These are phyloP conservation scores for Lentinula boryana DNA, from an alignment of 768 basidiomycete species.

Conservation along the genomic window DNA sequence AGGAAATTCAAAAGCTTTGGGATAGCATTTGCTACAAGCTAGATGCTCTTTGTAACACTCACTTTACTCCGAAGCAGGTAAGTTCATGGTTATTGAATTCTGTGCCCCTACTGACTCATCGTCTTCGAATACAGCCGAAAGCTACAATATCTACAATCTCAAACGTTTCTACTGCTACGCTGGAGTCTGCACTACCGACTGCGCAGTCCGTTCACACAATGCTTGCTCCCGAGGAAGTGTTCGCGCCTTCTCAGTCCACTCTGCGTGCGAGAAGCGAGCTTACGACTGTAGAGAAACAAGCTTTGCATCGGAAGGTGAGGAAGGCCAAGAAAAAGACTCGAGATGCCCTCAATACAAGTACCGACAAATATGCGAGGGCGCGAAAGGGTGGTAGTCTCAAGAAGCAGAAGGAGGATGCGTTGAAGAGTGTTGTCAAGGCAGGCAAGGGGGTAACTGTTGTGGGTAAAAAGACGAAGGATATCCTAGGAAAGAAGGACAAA, in stretches of 20 bases:
- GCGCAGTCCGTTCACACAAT: slow-evolving; percentile 68
- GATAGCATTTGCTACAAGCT: slow-evolving; percentile 81
- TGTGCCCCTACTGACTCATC: neutral
- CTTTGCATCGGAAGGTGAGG: slow-evolving; percentile 59
- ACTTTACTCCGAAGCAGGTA: slow-evolving; percentile 93
- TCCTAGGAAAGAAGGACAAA: slow-evolving; percentile 24
- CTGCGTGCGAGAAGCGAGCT: slow-evolving; percentile 72
- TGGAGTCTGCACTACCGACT: slow-evolving; percentile 91
- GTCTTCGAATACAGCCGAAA: slow-evolving; percentile 59
- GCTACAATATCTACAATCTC: slow-evolving; percentile 78
- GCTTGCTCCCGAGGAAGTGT: slow-evolving; percentile 92
- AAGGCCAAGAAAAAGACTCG: slow-evolving; percentile 68
- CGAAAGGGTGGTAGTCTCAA: slow-evolving; percentile 52
- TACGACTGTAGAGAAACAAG: slow-evolving; percentile 78
- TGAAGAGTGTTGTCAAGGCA: slow-evolving; percentile 76
- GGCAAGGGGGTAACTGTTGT: slow-evolving; percentile 86
- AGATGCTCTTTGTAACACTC: slow-evolving; percentile 91
- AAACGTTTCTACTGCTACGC: slow-evolving; percentile 71
- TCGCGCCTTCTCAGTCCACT: slow-evolving; percentile 50
- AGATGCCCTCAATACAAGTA: slow-evolving; percentile 55
- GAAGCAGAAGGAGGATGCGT: slow-evolving; percentile 79
- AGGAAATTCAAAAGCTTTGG: slow-evolving; percentile 80
- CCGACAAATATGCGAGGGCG: slow-evolving; percentile 56
- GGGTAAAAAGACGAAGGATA: slow-evolving; percentile 54
- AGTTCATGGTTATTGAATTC: slow-evolving; percentile 18